phyloP scores from a whole-genome alignment of 805 yeast genomes.

The Helenozyma rhizophorensis region DNA sequence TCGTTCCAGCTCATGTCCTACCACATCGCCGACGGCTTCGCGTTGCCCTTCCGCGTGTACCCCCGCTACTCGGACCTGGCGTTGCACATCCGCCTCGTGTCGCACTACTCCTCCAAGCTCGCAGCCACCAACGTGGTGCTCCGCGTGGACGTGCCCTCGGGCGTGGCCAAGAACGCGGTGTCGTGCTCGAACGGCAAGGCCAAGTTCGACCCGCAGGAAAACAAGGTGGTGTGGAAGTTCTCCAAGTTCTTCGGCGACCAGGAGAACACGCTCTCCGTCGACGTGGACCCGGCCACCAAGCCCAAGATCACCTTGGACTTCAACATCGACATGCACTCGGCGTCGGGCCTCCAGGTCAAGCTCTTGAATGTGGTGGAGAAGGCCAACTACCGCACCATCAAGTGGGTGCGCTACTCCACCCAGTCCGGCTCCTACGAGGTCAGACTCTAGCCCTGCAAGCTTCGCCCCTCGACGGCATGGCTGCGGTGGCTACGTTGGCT shows the following conservation, averaged over 20 bases:
- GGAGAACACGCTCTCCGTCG: conserved; percentile 57
- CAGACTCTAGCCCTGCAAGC: conserved; percentile 33
- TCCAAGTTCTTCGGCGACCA: conserved; percentile 63
- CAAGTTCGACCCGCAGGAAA: conserved; percentile 63
- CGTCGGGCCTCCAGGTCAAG: conserved; percentile 72
- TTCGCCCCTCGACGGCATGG: no score
- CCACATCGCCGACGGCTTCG: conserved; percentile 43
- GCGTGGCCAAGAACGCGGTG: conserved; percentile 22
- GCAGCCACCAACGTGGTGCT: conserved; percentile 62
- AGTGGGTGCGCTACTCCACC: conserved; percentile 82
- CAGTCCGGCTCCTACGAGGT: conserved; percentile 80
- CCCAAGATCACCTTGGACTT: conserved; percentile 77
- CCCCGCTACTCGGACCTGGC: conserved; percentile 52
- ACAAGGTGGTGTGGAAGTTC: conserved; percentile 64
- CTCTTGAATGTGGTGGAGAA: conserved; percentile 63
- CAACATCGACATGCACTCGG: conserved; percentile 65
- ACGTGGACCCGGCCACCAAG: conserved; percentile 27
- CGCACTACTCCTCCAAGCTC: conserved; percentile 54
- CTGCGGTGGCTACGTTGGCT: no score
- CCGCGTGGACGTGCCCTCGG: conserved; percentile 62
- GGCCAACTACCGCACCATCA: conserved; percentile 62
- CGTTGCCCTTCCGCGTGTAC: conserved; percentile 64
- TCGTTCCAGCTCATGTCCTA: conserved; percentile 79
- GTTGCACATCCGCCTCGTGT: conserved; percentile 56
- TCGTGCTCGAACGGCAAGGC: conserved; percentile 60